phyloP scores from a whole-genome alignment of 2,329 filamentous ascomycete genomes.

The Fusarium humuli region DNA sequence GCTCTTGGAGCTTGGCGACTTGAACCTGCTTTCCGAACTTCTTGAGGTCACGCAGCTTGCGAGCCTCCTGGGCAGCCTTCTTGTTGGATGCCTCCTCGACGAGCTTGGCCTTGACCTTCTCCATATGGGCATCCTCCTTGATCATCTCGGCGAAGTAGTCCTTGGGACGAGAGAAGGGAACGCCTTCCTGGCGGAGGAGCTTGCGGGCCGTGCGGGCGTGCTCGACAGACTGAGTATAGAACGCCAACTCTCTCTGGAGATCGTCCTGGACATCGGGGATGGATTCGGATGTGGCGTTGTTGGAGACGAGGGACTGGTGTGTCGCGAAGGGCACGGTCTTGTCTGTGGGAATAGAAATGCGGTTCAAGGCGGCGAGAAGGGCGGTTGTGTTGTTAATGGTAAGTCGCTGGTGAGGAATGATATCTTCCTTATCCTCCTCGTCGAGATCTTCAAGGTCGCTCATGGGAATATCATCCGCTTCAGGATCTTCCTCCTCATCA shows the following conservation, averaged over 20 bases:
- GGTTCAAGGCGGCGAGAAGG: conserved; percentile 81
- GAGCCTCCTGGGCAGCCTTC: conserved; percentile 91
- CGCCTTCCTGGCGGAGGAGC: conserved; percentile 82
- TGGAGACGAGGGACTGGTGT: conserved; percentile 81
- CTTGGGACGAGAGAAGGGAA: conserved; percentile 86
- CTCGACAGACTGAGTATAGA: conserved; percentile 89
- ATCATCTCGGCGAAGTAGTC: conserved; percentile 99
- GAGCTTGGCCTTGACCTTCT: conserved; percentile 92
- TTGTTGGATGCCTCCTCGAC: conserved; percentile 91
- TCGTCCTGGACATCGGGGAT: conserved; percentile 92
- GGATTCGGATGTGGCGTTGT: conserved; percentile 70
- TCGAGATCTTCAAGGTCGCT: conserved; percentile 84
- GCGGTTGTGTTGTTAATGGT: conserved; percentile 98
- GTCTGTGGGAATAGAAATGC: conserved; percentile 75
- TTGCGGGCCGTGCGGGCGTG: conserved; percentile 79
- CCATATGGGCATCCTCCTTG: conserved; percentile 98
- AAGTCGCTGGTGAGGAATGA: conserved; percentile 89
- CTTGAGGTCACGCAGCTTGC: conserved; percentile 93
- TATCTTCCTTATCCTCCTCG: conserved; percentile 85
- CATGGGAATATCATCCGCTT: conserved; percentile 88
- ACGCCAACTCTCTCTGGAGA: conserved; percentile 88
- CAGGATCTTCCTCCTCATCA: conserved; percentile 74
- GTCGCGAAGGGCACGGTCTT: conserved; percentile 81
- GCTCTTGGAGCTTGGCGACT: conserved; percentile 93
- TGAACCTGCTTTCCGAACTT: conserved; percentile 99